Evolutionary conservation across 495 filamentous ascomycete genomes (phyloP).

Genomic region (Arthonia radiata): DNA sequence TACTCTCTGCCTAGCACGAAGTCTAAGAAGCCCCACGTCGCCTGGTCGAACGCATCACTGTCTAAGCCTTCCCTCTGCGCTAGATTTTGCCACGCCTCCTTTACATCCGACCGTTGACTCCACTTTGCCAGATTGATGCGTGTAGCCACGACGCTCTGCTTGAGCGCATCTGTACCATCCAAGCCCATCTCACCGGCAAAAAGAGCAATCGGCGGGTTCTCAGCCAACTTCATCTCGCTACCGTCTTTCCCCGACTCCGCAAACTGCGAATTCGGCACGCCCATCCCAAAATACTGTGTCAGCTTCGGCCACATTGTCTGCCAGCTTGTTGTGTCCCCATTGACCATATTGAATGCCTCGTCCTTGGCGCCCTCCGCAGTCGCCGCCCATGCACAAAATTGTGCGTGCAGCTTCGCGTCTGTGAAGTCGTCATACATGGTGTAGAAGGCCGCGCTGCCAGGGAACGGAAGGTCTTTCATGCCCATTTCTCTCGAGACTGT

Average conservation of each 20-base stretch:
- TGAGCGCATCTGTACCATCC: constrained; percentile 7
- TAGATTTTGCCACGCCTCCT: constrained; percentile 20
- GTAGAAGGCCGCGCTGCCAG: constrained; percentile 23
- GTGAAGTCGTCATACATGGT: constrained; percentile 27
- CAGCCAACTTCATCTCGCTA: constrained; percentile 10
- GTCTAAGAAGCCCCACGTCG: constrained; percentile 28
- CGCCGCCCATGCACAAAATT: constrained; percentile 28
- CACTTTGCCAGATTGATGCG: constrained; percentile 27
- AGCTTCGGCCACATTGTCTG: constrained; percentile 30
- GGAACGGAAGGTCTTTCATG: constrained; percentile 20
- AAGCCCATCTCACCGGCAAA: constrained; percentile 18
- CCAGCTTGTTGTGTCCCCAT: constrained; percentile 28
- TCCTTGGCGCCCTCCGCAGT: constrained; percentile 17
- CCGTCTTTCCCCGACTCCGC: constrained; percentile 3
- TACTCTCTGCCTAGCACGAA: constrained; percentile 27
- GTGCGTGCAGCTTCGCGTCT: constrained; percentile 21
- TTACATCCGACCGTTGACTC: constrained; percentile 24
- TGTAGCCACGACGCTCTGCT: constrained; percentile 14
- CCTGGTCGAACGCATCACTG: constrained; percentile 24
- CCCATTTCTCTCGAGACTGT: constrained; percentile 23
- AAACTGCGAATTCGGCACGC: constrained; percentile 23
- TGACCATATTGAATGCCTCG: constrained; percentile 30
- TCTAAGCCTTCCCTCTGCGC: constrained; percentile 22
- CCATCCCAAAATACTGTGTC: constrained; percentile 19
- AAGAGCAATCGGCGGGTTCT: constrained; percentile 19